These are phyloP conservation scores for Amborella trichopoda DNA, from an alignment of 164 flowering plant species.

Conservation along the genomic window DNA sequence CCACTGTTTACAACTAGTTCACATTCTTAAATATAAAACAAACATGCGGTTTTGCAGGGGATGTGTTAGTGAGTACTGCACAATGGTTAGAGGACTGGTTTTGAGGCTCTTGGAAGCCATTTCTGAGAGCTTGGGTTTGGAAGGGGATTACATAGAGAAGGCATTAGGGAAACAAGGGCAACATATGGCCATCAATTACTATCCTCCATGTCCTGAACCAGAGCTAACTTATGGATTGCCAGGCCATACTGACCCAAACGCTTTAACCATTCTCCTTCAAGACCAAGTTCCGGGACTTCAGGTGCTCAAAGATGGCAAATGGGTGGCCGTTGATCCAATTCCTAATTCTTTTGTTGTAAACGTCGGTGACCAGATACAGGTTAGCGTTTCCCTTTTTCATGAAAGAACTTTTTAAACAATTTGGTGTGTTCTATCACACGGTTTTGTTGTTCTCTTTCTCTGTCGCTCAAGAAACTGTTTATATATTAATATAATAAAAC, in stretches of 20 bases:
- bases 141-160: slow-evolving; percentile 23
- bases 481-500: too few species aligned
- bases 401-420: too few species aligned
- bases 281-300: slow-evolving; percentile 57
- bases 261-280: slow-evolving; percentile 50
- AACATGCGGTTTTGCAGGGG: too few species aligned
- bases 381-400: too few species aligned
- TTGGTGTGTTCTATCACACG: too few species aligned
- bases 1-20: too few species aligned
- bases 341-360: slow-evolving; percentile 54
- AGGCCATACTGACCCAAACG: slow-evolving; percentile 50
- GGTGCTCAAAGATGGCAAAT: slow-evolving; percentile 30
- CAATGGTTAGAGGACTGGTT: slow-evolving; percentile 20
- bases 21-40: too few species aligned
- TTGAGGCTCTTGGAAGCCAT: slow-evolving; percentile 36
- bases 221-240: slow-evolving; percentile 68
- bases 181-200: slow-evolving; percentile 67
- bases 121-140: slow-evolving; percentile 58
- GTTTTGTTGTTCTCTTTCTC: too few species aligned
- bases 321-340: slow-evolving; percentile 54
- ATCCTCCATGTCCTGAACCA: slow-evolving; percentile 69
- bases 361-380: slow-evolving; percentile 78
- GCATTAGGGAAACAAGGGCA: slow-evolving; percentile 43
- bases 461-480: too few species aligned
- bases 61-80: slow-evolving; percentile 32